Percentiles rank a stretch among this genome's conserved stretches.
Evolutionary conservation across 768 basidiomycete genomes (phyloP).

Genomic region (Dacryopinax spathularia): DNA sequence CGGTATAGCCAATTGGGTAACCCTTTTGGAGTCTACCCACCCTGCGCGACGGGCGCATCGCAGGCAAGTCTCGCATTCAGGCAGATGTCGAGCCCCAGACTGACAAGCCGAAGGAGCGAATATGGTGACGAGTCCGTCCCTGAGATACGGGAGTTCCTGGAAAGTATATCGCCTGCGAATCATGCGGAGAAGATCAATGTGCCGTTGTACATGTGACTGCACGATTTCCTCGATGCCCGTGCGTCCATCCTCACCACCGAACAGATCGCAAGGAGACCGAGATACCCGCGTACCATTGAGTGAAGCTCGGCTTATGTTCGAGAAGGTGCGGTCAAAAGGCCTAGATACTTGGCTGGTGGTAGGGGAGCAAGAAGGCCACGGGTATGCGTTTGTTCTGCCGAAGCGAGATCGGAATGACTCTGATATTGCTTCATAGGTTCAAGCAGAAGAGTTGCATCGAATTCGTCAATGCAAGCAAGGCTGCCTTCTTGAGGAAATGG

Average conservation of each 20-base stretch:
- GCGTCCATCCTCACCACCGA: background rate
- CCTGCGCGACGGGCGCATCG: background rate
- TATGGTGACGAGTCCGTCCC: constrained; percentile 32
- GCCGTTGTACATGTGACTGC: constrained; percentile 27
- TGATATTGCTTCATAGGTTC: constrained; percentile 23
- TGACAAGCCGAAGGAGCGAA: constrained; percentile 27
- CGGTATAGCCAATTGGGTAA: constrained; percentile 23
- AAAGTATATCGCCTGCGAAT: constrained; percentile 30
- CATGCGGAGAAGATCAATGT: constrained; percentile 25
- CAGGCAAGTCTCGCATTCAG: background rate
- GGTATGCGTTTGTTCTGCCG: constrained; percentile 17
- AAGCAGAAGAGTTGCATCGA: constrained; percentile 33
- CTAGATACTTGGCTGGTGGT: constrained; percentile 27
- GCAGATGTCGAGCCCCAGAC: constrained; percentile 13
- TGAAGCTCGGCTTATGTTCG: constrained; percentile 29
- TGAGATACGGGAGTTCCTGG: constrained; percentile 26
- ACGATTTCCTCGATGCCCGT: too few relatives aligned
- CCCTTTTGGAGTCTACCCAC: background rate
- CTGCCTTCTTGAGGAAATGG: constrained; percentile 27
- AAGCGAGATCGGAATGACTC: background rate
- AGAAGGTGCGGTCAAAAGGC: constrained; percentile 21
- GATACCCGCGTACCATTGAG: constrained; percentile 30
- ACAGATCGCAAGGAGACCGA: constrained; percentile 27
- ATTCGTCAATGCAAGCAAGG: constrained; percentile 29
- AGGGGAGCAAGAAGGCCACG: constrained; percentile 32